Conservation (phyloP, 2,329 filamentous ascomycete genomes). For the Diplodia seriata region DNA sequence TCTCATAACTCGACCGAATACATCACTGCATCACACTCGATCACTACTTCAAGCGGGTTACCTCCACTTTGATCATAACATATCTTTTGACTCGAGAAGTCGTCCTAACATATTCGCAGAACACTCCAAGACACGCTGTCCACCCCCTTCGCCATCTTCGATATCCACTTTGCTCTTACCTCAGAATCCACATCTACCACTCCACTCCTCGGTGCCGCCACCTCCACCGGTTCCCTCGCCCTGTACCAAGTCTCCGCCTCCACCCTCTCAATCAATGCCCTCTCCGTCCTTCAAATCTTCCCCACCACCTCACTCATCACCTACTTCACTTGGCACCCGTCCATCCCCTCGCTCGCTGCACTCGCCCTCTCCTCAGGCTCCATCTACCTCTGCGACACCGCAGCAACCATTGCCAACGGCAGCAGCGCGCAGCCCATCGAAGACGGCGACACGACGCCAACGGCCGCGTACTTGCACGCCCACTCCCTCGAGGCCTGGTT, state of each 20-base stretch:
- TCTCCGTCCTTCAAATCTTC: constrained; percentile 58
- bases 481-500: constrained; percentile 76
- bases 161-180: constrained; percentile 77
- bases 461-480: constrained; percentile 36
- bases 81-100: neutral
- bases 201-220: constrained; percentile 73
- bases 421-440: neutral
- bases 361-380: constrained; percentile 74
- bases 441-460: constrained; percentile 49
- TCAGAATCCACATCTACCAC: constrained; percentile 41
- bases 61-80: too few species aligned
- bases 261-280: constrained; percentile 42
- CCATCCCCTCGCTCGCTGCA: constrained; percentile 62
- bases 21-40: constrained; percentile 41
- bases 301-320: constrained; percentile 69
- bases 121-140: constrained; percentile 57
- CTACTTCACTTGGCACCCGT: constrained; percentile 76
- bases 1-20: neutral
- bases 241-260: constrained; percentile 58
- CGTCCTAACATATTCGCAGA: neutral
- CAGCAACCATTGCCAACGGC: neutral
- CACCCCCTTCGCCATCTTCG: constrained; percentile 78
- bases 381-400: constrained; percentile 52
- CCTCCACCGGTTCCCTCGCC: constrained; percentile 74
- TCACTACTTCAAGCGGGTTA: neutral